Conservation (phyloP, 2,329 filamentous ascomycete genomes). For the Fusarium napiforme region DNA sequence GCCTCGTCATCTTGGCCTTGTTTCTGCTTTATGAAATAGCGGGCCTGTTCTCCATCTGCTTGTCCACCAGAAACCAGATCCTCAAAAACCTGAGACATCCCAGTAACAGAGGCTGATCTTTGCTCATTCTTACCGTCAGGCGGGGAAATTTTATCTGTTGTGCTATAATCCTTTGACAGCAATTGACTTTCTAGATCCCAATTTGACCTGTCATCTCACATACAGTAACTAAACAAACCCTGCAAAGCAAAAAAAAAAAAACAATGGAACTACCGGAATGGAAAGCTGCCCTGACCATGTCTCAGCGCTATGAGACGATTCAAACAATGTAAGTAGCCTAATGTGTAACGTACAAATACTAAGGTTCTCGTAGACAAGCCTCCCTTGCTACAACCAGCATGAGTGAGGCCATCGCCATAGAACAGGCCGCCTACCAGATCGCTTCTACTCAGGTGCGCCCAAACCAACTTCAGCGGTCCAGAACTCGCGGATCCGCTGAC, state of each 20-base stretch:
- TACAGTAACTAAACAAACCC: not conserved
- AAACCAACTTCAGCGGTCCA: slow-evolving; percentile 16
- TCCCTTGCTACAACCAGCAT: slow-evolving; percentile 44
- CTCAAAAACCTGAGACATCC: slow-evolving; percentile 24
- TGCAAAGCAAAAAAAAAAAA: not conserved
- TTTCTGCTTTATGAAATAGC: slow-evolving; percentile 37
- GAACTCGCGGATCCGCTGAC: slow-evolving; percentile 28
- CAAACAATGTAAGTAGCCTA: slow-evolving; percentile 55
- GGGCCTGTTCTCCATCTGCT: slow-evolving; percentile 10
- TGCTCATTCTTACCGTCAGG: not conserved
- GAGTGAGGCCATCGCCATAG: slow-evolving; percentile 69
- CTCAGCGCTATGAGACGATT: slow-evolving; percentile 71
- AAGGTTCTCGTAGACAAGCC: slow-evolving; percentile 41
- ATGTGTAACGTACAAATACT: not conserved
- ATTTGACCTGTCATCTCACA: slow-evolving; percentile 14
- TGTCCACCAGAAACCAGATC: slow-evolving; percentile 2
- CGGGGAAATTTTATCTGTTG: slow-evolving; percentile 13
- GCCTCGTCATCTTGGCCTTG: slow-evolving; percentile 21
- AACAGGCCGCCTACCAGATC: slow-evolving; percentile 70
- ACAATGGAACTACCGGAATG: slow-evolving; percentile 52
- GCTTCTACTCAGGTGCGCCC: slow-evolving; percentile 67
- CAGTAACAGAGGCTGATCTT: slow-evolving; percentile 17
- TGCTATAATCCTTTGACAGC: not conserved
- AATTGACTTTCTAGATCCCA: slow-evolving; percentile 6
- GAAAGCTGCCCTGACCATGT: slow-evolving; percentile 64